These are phyloP conservation scores for Linderniella brevidens DNA, from an alignment of 257 asterid genomes.

Conservation along the genomic window DNA sequence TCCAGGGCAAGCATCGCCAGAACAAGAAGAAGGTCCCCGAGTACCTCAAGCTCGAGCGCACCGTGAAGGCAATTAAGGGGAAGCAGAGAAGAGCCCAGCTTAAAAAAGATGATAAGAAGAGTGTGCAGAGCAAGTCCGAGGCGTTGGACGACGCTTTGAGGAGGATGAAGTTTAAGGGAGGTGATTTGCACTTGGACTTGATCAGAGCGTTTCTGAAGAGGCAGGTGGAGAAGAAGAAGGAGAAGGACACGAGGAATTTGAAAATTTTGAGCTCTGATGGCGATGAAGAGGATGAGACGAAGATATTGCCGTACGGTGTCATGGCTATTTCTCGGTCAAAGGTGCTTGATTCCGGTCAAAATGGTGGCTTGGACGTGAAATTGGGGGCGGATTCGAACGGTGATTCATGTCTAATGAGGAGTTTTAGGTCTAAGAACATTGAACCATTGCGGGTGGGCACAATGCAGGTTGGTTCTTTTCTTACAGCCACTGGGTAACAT, in stretches of 20 bases:
- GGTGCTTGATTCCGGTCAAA: slow-evolving; percentile 14
- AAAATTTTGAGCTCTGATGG: slow-evolving; percentile 2
- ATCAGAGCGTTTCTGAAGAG: slow-evolving; percentile 65
- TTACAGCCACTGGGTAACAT: neutral
- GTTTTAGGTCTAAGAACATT: slow-evolving; percentile 69
- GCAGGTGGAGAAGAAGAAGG: slow-evolving; percentile 77
- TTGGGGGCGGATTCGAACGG: slow-evolving; percentile 30
- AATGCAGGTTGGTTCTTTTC: slow-evolving; percentile 48
- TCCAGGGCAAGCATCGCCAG: too few relatives aligned
- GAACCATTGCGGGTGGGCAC: slow-evolving; percentile 66
- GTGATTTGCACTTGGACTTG: slow-evolving; percentile 80
- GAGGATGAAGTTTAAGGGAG: slow-evolving; percentile 68
- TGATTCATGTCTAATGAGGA: slow-evolving; percentile 25
- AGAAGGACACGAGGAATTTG: slow-evolving; percentile 33
- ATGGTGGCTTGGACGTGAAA: slow-evolving; percentile 34
- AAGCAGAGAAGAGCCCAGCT: slow-evolving; percentile 17
- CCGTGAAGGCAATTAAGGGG: slow-evolving; percentile 2
- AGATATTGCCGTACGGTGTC: slow-evolving; percentile 64
- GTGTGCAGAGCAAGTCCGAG: slow-evolving; percentile 46
- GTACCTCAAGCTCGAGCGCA: slow-evolving; percentile 66
- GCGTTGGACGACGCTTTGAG: slow-evolving; percentile 70
- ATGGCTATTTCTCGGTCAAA: slow-evolving; percentile 53
- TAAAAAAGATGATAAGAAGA: slow-evolving; percentile 21
- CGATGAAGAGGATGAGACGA: slow-evolving; percentile 16
- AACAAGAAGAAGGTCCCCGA: too few relatives aligned